Evolutionary conservation across 2,329 filamentous ascomycete genomes (phyloP).

Genomic region (Reticulascus tulasneorum): DNA sequence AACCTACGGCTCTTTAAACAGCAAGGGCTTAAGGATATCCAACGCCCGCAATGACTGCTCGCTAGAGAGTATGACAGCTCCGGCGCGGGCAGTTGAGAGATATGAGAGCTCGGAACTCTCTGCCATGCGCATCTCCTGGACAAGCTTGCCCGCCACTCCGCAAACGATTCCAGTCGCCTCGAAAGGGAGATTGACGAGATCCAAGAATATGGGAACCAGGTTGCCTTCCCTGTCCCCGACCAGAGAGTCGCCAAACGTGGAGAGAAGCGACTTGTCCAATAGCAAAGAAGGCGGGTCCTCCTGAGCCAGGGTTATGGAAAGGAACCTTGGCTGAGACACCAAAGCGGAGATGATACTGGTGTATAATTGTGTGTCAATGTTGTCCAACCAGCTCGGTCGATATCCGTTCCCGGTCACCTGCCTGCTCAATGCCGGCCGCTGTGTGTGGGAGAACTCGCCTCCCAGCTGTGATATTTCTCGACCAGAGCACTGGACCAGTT

Average conservation of each 20-base stretch:
- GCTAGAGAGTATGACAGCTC: conserved; percentile 80
- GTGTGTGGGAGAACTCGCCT: conserved; percentile 29
- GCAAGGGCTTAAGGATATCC: conserved; percentile 57
- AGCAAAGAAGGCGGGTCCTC: conserved; percentile 72
- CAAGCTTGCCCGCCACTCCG: conserved; percentile 80
- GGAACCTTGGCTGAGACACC: conserved; percentile 61
- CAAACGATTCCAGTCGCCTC: conserved; percentile 95
- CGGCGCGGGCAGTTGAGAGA: conserved; percentile 81
- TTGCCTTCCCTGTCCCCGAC: conserved; percentile 70
- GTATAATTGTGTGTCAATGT: conserved; percentile 60
- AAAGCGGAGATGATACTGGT: conserved; percentile 59
- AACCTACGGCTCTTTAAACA: conserved; percentile 29
- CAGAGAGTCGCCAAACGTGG: conserved; percentile 66
- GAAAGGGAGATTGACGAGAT: conserved; percentile 73
- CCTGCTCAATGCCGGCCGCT: conserved; percentile 27
- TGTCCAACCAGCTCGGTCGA: conserved; percentile 49
- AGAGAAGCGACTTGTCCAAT: conserved; percentile 64
- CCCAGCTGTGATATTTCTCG: conserved; percentile 41
- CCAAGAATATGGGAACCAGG: conserved; percentile 82
- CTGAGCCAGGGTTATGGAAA: conserved; percentile 69
- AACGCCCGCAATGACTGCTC: conserved; percentile 72
- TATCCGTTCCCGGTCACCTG: conserved; percentile 31
- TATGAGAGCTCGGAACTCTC: conserved; percentile 78
- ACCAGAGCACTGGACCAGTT: conserved; percentile 79
- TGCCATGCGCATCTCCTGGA: conserved; percentile 61